Conservation (phyloP, 768 basidiomycete genomes). For the Calocybe indica region DNA sequence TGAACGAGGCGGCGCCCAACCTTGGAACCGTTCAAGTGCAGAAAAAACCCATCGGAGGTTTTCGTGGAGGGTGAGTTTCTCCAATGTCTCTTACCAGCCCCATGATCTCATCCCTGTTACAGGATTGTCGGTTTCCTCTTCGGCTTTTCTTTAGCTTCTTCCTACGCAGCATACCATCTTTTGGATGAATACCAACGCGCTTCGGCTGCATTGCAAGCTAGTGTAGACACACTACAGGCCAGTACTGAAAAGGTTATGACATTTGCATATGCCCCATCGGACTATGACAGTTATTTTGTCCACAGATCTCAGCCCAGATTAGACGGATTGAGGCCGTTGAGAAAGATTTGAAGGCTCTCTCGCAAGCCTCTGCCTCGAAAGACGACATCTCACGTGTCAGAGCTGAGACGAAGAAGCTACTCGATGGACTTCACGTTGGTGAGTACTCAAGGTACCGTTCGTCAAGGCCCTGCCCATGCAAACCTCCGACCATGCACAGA, state of each 20-base stretch:
- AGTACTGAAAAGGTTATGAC: slow-evolving; percentile 71
- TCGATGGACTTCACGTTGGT: slow-evolving; percentile 81
- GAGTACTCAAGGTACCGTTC: slow-evolving; percentile 14
- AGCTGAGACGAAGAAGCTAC: slow-evolving; percentile 81
- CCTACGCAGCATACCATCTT: slow-evolving; percentile 80
- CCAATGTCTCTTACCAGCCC: slow-evolving; percentile 2
- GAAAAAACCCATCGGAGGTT: slow-evolving; percentile 73
- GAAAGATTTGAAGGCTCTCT: slow-evolving; percentile 77
- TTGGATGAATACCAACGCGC: slow-evolving; percentile 89
- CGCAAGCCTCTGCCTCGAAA: slow-evolving; percentile 60
- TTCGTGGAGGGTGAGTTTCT: slow-evolving; percentile 52
- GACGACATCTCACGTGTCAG: slow-evolving; percentile 75
- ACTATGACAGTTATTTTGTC: neutral
- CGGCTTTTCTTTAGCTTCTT: slow-evolving; percentile 87
- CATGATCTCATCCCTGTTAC: slow-evolving; percentile 4
- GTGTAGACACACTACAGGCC: slow-evolving; percentile 79
- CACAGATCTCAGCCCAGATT: slow-evolving; percentile 77
- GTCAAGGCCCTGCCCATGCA: neutral
- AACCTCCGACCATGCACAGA: slow-evolving; percentile 36
- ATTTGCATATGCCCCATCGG: neutral
- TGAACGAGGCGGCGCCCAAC: slow-evolving; percentile 42
- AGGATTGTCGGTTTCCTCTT: slow-evolving; percentile 84
- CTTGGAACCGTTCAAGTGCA: slow-evolving; percentile 49
- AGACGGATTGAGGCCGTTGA: slow-evolving; percentile 82
- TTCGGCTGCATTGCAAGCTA: slow-evolving; percentile 80